Evolutionary conservation across 164 flowering plant genomes (phyloP).

Genomic region (Dillenia suffruticosa): DNA sequence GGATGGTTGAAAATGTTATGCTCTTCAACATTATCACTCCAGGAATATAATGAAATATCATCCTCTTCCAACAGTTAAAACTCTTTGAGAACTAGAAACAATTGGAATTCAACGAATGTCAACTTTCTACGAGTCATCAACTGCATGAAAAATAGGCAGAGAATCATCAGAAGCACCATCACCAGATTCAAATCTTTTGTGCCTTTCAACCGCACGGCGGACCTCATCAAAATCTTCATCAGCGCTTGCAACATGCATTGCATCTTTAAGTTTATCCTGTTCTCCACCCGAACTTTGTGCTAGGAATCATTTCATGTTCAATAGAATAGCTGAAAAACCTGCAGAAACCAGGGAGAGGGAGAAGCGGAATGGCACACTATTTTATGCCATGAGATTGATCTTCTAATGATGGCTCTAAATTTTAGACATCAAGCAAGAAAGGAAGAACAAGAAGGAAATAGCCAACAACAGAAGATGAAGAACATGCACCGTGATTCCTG

Average conservation of each 20-base stretch:
- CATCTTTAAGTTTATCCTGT: conserved; percentile 65
- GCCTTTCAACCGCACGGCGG: conserved; percentile 56
- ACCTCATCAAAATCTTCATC: conserved; percentile 66
- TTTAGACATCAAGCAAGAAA: background rate
- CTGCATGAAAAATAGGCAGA: conserved; percentile 11
- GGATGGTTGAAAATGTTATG: too few relatives aligned
- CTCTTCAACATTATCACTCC: too few relatives aligned
- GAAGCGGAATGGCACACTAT: background rate
- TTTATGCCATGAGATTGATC: too few relatives aligned
- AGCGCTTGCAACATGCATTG: conserved; percentile 66
- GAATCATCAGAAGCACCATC: conserved; percentile 1
- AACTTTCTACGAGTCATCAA: background rate
- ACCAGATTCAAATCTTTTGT: conserved; percentile 57
- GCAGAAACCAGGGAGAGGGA: conserved; percentile 9
- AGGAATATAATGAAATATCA: too few relatives aligned
- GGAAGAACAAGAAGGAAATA: background rate
- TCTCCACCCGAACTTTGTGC: conserved; percentile 72
- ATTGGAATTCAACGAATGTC: too few relatives aligned
- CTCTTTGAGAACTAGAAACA: too few relatives aligned
- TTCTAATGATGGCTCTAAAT: too few relatives aligned
- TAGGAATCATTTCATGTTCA: conserved; percentile 71
- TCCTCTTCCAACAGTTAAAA: too few relatives aligned
- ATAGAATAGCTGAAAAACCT: conserved; percentile 95
- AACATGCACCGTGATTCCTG: background rate
- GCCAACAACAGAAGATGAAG: background rate